Conservation (phyloP, 2,329 filamentous ascomycete genomes). For the Fusarium pseudonygamai region DNA sequence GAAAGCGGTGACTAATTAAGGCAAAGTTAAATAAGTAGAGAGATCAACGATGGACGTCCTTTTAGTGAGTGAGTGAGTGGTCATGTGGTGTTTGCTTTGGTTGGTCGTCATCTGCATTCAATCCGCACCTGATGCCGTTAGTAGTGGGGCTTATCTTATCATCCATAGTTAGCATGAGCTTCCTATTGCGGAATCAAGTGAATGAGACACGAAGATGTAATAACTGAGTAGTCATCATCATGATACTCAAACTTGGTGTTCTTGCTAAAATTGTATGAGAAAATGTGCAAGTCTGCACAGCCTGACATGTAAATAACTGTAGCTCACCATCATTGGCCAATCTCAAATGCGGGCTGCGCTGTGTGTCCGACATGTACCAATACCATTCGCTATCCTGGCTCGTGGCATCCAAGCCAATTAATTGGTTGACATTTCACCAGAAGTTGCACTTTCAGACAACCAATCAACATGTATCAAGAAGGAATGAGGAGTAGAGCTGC, state of each 20-base stretch:
- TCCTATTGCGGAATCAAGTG: constrained; percentile 5
- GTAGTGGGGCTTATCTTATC: constrained; percentile 36
- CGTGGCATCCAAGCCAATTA: background rate
- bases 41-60: background rate
- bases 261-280: background rate
- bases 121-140: background rate
- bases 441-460: background rate
- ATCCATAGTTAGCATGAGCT: background rate
- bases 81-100: constrained; percentile 21
- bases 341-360: background rate
- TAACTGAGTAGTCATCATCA: background rate
- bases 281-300: background rate
- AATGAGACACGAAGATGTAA: background rate
- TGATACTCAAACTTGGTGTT: background rate
- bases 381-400: background rate
- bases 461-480: background rate
- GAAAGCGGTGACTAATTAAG: constrained; percentile 11
- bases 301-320: background rate
- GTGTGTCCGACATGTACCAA: background rate
- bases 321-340: background rate
- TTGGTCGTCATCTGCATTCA: constrained; percentile 9
- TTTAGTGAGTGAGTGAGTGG: background rate
- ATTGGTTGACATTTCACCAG: background rate
- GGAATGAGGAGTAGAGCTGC: background rate
- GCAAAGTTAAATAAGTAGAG: constrained; percentile 1